Evolutionary conservation across 2,329 filamentous ascomycete genomes (phyloP).

Genomic region (Allantophomopsis cytisporea): DNA sequence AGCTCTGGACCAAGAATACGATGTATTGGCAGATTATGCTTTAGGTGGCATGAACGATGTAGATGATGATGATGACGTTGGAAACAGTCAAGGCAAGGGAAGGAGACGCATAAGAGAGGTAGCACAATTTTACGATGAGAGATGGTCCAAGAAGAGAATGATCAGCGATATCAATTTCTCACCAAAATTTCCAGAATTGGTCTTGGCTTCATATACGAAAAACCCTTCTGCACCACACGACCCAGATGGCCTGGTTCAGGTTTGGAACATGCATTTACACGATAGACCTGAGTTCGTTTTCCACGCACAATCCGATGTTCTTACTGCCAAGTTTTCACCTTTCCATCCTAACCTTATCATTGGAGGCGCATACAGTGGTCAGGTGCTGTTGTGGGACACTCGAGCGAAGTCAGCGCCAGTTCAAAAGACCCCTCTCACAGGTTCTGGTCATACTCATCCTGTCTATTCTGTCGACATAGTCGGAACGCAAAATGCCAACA

Average conservation of each 20-base stretch:
- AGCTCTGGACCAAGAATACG: conserved; percentile 89
- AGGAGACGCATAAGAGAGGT: conserved; percentile 73
- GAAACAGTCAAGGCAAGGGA: conserved; percentile 56
- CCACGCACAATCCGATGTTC: conserved; percentile 87
- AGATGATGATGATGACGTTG: conserved; percentile 67
- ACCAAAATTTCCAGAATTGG: conserved; percentile 83
- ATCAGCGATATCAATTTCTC: conserved; percentile 93
- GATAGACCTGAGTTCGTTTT: conserved; percentile 94
- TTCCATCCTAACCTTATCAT: conserved; percentile 95
- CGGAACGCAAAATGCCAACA: conserved; percentile 96
- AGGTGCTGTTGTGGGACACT: conserved; percentile 95
- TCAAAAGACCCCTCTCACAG: conserved; percentile 90
- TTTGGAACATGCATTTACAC: conserved; percentile 95
- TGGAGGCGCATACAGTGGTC: conserved; percentile 90
- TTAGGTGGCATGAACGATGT: conserved; percentile 57
- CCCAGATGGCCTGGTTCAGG: conserved; percentile 82
- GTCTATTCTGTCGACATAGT: conserved; percentile 94
- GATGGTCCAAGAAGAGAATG: conserved; percentile 97
- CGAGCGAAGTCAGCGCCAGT: conserved; percentile 79
- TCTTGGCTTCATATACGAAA: conserved; percentile 93
- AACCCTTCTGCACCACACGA: conserved; percentile 91
- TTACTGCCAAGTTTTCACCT: conserved; percentile 95
- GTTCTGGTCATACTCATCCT: conserved; percentile 89
- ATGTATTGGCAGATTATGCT: conserved; percentile 90
- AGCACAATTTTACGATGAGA: conserved; percentile 84